These are phyloP conservation scores for Amanita exitialis DNA, from an alignment of 768 basidiomycete genomes.

Conservation along the genomic window DNA sequence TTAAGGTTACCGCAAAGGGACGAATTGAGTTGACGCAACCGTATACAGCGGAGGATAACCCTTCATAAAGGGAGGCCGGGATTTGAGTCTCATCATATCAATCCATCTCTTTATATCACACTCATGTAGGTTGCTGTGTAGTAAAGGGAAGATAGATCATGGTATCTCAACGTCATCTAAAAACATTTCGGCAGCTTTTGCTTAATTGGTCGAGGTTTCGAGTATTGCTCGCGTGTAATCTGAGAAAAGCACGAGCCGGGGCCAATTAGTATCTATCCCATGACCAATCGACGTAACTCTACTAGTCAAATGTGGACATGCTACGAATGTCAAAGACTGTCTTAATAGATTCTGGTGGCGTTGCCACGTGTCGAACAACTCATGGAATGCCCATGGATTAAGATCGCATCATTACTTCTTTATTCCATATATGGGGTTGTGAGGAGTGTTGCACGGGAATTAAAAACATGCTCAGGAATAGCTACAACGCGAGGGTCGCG, in stretches of 20 bases:
- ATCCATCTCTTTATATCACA: neutral
- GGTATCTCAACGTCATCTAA: too few species aligned
- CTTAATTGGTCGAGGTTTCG: too few species aligned
- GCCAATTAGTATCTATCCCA: neutral
- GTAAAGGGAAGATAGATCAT: neutral
- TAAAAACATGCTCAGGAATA: constrained; percentile 2
- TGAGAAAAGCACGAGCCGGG: neutral
- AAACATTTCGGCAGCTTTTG: too few species aligned
- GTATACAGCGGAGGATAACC: constrained; percentile 25
- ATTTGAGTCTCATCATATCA: too few species aligned
- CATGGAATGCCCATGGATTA: neutral
- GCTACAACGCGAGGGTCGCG: neutral
- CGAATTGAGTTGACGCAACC: constrained; percentile 36
- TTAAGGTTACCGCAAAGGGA: constrained; percentile 19
- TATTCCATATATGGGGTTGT: neutral
- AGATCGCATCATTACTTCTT: neutral
- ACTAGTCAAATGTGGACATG: neutral
- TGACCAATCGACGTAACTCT: neutral
- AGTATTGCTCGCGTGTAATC: neutral
- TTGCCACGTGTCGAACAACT: neutral
- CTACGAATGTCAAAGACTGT: neutral
- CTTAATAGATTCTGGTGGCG: neutral
- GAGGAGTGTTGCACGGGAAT: constrained; percentile 1
- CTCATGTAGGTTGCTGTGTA: neutral
- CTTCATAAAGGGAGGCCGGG: neutral